Evolutionary conservation across 768 basidiomycete species (phyloP).

Genomic region (Rhodotorula graminis): DNA sequence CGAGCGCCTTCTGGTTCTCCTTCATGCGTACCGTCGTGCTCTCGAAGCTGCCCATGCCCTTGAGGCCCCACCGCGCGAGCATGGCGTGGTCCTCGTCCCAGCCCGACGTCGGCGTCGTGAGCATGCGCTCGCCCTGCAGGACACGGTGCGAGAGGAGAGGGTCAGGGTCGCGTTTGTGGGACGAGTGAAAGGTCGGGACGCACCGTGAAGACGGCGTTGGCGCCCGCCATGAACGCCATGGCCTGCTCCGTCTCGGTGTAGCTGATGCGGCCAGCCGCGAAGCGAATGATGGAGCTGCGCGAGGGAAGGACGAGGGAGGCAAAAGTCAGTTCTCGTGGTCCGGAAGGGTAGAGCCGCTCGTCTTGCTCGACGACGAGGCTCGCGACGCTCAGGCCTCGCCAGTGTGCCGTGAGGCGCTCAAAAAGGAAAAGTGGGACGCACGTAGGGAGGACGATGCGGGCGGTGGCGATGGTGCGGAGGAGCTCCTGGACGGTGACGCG

Average conservation of each 20-base stretch:
- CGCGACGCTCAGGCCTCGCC: not conserved
- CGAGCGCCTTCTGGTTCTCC: conserved; percentile 25
- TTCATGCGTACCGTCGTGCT: conserved; percentile 32
- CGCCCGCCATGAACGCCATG: conserved; percentile 98
- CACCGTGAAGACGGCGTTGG: conserved; percentile 95
- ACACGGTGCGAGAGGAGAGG: not conserved
- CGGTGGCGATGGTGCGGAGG: conserved; percentile 89
- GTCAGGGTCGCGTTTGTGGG: too few species aligned
- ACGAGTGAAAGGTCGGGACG: conserved; percentile 6
- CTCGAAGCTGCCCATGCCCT: conserved; percentile 83
- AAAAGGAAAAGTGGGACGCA: conserved; percentile 44
- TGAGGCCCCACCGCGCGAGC: conserved; percentile 87
- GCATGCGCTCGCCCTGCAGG: conserved; percentile 69
- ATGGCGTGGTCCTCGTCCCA: conserved; percentile 98
- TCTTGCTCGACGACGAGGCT: not conserved
- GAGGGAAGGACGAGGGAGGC: not conserved
- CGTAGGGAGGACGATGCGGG: conserved; percentile 80
- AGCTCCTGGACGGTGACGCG: conserved; percentile 75
- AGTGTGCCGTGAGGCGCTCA: too few species aligned
- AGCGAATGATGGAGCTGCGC: conserved; percentile 70
- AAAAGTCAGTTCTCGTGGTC: not conserved
- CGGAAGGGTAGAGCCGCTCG: not conserved
- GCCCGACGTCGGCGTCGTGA: conserved; percentile 75
- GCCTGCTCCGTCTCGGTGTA: conserved; percentile 87
- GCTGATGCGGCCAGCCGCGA: conserved; percentile 87